Percentiles rank a stretch among this genome's conserved stretches.
These are phyloP conservation scores for Hippophae rhamnoides DNA, from an alignment of 306 rosid genomes.

Conservation along the genomic window DNA sequence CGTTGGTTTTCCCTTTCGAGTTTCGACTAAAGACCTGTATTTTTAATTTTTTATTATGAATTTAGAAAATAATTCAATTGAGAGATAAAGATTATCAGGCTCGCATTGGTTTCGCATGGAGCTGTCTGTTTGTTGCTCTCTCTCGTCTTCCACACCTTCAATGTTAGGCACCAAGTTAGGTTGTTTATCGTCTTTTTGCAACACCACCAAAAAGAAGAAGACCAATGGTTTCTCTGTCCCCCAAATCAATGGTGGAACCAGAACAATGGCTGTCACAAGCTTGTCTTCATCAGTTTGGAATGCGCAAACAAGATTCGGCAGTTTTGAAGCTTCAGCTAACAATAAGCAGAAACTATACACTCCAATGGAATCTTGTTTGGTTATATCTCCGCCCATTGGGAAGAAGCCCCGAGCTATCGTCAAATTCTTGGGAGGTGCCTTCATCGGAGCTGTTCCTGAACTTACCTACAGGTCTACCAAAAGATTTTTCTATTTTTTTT, in stretches of 20 bases:
- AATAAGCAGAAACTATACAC: slow-evolving; percentile 20
- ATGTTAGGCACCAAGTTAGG: slow-evolving; percentile 21
- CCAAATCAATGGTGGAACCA: background rate
- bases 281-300: slow-evolving; percentile 15
- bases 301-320: slow-evolving; percentile 25
- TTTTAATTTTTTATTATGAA: background rate
- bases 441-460: slow-evolving; percentile 92
- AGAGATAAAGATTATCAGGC: background rate
- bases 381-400: slow-evolving; percentile 44
- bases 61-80: background rate
- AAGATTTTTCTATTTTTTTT: background rate
- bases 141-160: slow-evolving; percentile 17
- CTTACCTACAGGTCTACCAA: slow-evolving; percentile 61
- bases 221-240: background rate
- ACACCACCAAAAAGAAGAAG: background rate
- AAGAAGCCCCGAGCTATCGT: slow-evolving; percentile 68
- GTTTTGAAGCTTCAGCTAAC: slow-evolving; percentile 5
- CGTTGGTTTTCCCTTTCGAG: background rate
- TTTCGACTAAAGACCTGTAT: no score
- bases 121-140: slow-evolving; percentile 22
- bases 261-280: slow-evolving; percentile 15
- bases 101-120: slow-evolving; percentile 25
- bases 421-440: slow-evolving; percentile 92
- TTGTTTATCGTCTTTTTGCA: slow-evolving; percentile 14
- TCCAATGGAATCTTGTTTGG: slow-evolving; percentile 52